Percentiles rank a stretch among this genome's conserved stretches.
phyloP scores from a whole-genome alignment of 352 stramenopile genomes.

The Phytophthora citrophthora region DNA sequence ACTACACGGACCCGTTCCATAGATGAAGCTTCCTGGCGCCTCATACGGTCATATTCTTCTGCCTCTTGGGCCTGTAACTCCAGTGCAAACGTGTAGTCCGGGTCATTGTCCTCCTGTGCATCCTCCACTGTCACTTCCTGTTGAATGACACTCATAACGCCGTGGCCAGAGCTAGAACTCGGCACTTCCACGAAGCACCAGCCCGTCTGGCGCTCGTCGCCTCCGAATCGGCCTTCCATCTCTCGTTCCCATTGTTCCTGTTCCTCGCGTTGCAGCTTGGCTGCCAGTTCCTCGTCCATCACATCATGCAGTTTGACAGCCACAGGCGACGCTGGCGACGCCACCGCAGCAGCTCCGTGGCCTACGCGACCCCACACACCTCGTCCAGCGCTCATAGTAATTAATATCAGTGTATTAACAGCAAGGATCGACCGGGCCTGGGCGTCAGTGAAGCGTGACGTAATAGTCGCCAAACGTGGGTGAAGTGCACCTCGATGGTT shows the following conservation, averaged over 20 bases:
- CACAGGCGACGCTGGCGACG: conserved; percentile 24
- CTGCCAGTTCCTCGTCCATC: conserved; percentile 75
- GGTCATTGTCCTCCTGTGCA: conserved; percentile 50
- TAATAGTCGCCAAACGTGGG: conserved; percentile 15
- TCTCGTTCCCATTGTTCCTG: conserved; percentile 72
- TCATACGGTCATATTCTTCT: conserved; percentile 76
- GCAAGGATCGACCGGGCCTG: not conserved
- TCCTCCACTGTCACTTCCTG: conserved; percentile 67
- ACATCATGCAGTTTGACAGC: conserved; percentile 66
- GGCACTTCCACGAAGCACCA: conserved; percentile 83
- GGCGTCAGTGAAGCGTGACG: conserved; percentile 8
- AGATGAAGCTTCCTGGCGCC: conserved; percentile 69
- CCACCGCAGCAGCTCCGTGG: conserved; percentile 8
- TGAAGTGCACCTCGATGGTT: conserved; percentile 9
- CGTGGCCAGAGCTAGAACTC: conserved; percentile 56
- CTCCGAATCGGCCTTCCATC: conserved; percentile 64
- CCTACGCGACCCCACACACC: conserved; percentile 10
- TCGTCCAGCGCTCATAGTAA: conserved; percentile 17
- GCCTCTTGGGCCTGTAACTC: conserved; percentile 76
- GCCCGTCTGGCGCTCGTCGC: conserved; percentile 57
- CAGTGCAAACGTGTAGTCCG: conserved; percentile 77
- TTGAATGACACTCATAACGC: conserved; percentile 79
- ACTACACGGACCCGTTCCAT: conserved; percentile 72
- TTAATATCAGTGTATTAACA: conserved; percentile 11
- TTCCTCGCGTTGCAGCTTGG: conserved; percentile 74